Percentiles rank a stretch among this genome's conserved stretches.
phyloP scores from a whole-genome alignment of 176 grass and related monocot species.

The Pontederia paniculata region DNA sequence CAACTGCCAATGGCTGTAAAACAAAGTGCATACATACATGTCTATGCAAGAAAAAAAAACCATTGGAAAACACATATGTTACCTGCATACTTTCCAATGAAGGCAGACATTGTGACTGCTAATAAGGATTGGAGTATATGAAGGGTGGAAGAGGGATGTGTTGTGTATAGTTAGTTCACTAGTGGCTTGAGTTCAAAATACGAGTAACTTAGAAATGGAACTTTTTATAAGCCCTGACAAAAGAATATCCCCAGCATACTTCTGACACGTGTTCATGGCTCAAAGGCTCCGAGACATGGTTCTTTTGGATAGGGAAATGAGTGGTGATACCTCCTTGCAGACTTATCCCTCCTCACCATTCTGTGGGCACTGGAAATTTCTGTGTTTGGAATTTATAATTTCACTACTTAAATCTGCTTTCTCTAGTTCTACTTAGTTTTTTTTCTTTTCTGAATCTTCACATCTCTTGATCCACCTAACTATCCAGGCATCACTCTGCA shows the following conservation, averaged over 20 bases:
- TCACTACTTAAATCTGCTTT: no score
- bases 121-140: no score
- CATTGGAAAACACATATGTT: no score
- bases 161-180: background rate
- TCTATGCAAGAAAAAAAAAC: background rate
- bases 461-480: no score
- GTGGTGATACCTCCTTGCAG: background rate
- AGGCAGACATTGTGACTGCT: slow-evolving; percentile 71
- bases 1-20: background rate
- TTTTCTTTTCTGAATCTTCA: no score
- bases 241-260: background rate
- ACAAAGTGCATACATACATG: background rate
- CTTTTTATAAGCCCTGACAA: slow-evolving; percentile 7
- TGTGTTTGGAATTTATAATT: no score
- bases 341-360: background rate
- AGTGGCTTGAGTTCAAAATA: background rate
- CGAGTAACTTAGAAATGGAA: background rate
- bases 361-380: background rate
- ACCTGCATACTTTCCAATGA: slow-evolving; percentile 93
- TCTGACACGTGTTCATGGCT: background rate
- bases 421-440: no score
- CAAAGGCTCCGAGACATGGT: background rate
- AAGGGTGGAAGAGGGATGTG: background rate
- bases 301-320: slow-evolving; percentile 18
- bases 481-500: no score